Conservation (phyloP, 2,329 filamentous ascomycete species). For the Capronia americana region DNA sequence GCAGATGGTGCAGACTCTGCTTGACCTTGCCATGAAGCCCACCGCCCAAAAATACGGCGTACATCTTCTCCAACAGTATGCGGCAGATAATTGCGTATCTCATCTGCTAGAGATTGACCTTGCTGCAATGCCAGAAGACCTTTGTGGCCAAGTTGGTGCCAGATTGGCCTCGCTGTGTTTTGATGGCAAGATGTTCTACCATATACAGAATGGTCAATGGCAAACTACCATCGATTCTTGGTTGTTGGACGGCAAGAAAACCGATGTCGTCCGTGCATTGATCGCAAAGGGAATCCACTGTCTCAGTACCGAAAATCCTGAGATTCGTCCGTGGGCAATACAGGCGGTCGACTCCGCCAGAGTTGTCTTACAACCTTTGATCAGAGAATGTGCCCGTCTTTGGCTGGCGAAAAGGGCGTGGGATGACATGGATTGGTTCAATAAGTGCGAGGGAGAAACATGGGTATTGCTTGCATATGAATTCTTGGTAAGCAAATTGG, state of each 20-base stretch:
- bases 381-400: slow-evolving; percentile 12
- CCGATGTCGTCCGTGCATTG: slow-evolving; percentile 2
- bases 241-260: slow-evolving; percentile 7
- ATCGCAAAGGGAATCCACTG: slow-evolving; percentile 9
- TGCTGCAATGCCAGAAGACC: slow-evolving; percentile 4
- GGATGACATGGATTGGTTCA: slow-evolving; percentile 15
- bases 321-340: slow-evolving; percentile 8
- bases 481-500: slow-evolving; percentile 11
- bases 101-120: slow-evolving; percentile 10
- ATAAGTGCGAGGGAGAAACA: slow-evolving; percentile 10
- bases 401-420: slow-evolving; percentile 11
- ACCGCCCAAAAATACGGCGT: slow-evolving; percentile 7
- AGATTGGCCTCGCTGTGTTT: slow-evolving; percentile 12
- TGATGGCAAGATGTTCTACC: slow-evolving; percentile 15
- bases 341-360: slow-evolving; percentile 6
- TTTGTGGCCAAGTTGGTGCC: slow-evolving; percentile 13
- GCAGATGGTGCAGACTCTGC: slow-evolving; percentile 14
- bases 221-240: slow-evolving; percentile 10
- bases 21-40: slow-evolving; percentile 14
- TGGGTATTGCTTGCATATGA: slow-evolving; percentile 15
- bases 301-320: slow-evolving; percentile 4
- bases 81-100: slow-evolving; percentile 15
- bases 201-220: slow-evolving; percentile 9
- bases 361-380: slow-evolving; percentile 9
- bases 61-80: slow-evolving; percentile 13